Evolutionary conservation across 192 early-diverging fungal genomes (phyloP).

Genomic region (Gaertneriomyces semiglobifer): DNA sequence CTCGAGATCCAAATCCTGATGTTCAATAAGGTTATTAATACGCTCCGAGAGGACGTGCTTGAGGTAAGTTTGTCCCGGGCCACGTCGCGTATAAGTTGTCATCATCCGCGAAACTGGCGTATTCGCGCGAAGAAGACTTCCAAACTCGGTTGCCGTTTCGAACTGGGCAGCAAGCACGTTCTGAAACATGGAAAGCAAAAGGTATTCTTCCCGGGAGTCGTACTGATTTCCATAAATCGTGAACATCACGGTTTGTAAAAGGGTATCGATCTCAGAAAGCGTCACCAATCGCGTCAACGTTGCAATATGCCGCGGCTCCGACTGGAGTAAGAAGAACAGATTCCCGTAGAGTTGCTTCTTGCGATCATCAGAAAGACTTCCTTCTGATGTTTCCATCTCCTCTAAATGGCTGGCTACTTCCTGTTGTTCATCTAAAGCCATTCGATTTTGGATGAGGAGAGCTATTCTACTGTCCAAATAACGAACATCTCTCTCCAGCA

Average conservation of each 20-base stretch:
- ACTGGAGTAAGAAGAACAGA: constrained; percentile 87
- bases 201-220: constrained; percentile 92
- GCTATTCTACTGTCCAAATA: constrained; percentile 90
- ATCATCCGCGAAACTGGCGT: constrained; percentile 97
- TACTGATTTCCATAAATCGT: constrained; percentile 96
- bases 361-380: constrained; percentile 69
- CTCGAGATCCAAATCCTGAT: constrained; percentile 82
- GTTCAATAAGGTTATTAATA: constrained; percentile 76
- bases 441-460: constrained; percentile 87
- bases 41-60: constrained; percentile 76
- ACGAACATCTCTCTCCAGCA: constrained; percentile 87
- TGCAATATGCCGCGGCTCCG: constrained; percentile 88
- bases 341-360: constrained; percentile 84
- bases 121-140: constrained; percentile 86
- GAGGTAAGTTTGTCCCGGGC: constrained; percentile 89
- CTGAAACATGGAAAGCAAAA: constrained; percentile 95
- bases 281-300: constrained; percentile 77
- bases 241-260: constrained; percentile 95
- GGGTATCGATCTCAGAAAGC: constrained; percentile 86
- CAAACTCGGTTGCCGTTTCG: constrained; percentile 85
- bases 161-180: constrained; percentile 89
- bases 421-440: constrained; percentile 86
- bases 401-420: constrained; percentile 71
- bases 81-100: constrained; percentile 92
- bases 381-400: constrained; percentile 53